These are phyloP conservation scores for Moricandia arvensis DNA, from an alignment of 345 rosid genomes.

Conservation along the genomic window DNA sequence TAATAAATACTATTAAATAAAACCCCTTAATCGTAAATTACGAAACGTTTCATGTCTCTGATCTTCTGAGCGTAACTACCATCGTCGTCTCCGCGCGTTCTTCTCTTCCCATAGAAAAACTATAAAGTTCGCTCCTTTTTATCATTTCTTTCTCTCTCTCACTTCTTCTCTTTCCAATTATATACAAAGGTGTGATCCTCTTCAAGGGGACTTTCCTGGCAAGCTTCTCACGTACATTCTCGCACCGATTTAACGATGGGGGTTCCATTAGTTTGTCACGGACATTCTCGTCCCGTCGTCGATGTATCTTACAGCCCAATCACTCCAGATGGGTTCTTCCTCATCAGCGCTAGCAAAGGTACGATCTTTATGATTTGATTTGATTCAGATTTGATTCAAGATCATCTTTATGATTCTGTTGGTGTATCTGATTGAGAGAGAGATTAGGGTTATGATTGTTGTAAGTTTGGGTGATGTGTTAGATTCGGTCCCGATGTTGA, in stretches of 20 bases:
- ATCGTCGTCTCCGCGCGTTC: constrained; percentile 37
- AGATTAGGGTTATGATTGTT: background rate
- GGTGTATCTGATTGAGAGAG: constrained; percentile 4
- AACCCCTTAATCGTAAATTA: constrained; percentile 8
- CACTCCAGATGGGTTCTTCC: constrained; percentile 82
- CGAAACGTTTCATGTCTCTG: background rate
- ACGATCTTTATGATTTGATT: background rate
- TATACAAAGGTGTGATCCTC: constrained; percentile 16
- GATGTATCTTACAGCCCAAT: constrained; percentile 72
- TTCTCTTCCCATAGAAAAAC: constrained; percentile 22
- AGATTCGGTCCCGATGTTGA: constrained; percentile 97
- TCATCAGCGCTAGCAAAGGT: constrained; percentile 88
- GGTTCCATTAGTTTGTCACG: constrained; percentile 78
- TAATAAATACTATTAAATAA: background rate
- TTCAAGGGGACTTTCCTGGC: constrained; percentile 15
- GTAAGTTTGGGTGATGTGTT: constrained; percentile 16
- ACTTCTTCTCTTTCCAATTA: background rate
- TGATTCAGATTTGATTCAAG: background rate
- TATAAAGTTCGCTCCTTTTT: background rate
- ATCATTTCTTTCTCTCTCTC: background rate
- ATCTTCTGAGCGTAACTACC: constrained; percentile 21
- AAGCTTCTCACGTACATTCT: constrained; percentile 7
- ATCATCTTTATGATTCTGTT: background rate
- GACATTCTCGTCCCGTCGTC: constrained; percentile 86
- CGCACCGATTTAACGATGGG: constrained; percentile 41